Percentiles rank a stretch among this genome's conserved stretches.
phyloP scores from a whole-genome alignment of 208 protist genomes.

The Spongospora subterranea region DNA sequence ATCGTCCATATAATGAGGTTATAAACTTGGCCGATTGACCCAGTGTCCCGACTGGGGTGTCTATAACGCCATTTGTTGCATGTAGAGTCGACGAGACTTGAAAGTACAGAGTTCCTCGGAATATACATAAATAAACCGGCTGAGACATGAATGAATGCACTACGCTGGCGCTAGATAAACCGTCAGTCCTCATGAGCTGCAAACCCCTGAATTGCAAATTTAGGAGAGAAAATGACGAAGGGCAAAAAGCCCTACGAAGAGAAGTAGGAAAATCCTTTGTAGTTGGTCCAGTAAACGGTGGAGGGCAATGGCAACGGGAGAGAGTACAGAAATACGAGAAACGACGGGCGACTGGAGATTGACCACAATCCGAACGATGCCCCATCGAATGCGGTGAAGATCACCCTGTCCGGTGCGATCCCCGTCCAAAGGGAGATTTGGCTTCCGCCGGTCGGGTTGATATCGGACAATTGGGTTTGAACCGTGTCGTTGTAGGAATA shows the following conservation, averaged over 20 bases:
- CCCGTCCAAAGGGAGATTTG: not conserved
- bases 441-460: not conserved
- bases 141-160: not conserved
- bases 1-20: not conserved
- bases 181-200: not conserved
- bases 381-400: conserved; percentile 24
- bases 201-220: conserved; percentile 1
- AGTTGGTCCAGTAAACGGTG: not conserved
- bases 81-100: not conserved
- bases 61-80: not conserved
- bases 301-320: not conserved
- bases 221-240: not conserved
- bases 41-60: not conserved
- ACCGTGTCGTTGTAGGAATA: not conserved
- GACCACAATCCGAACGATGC: conserved; percentile 23
- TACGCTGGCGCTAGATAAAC: not conserved
- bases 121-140: not conserved
- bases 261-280: not conserved
- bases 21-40: not conserved
- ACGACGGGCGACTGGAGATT: not conserved
- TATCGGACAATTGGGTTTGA: not conserved
- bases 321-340: not conserved
- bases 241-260: not conserved
- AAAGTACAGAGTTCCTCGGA: not conserved
- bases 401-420: not conserved